phyloP scores from a whole-genome alignment of 192 early-diverging fungal genomes.

The Coemansia aciculifera region DNA sequence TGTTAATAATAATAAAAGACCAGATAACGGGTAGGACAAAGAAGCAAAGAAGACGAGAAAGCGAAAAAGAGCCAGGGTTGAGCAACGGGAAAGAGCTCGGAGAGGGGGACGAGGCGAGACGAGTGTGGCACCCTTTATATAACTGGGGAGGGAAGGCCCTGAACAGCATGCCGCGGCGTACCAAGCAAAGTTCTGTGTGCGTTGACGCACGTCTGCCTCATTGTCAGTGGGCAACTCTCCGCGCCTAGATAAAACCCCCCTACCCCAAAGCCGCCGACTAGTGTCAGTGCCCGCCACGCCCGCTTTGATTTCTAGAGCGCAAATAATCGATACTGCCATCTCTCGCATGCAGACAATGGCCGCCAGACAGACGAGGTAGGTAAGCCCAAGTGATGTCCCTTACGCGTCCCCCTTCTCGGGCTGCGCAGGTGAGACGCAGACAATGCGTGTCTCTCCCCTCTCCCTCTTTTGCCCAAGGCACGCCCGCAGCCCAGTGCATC shows the following conservation, averaged over 20 bases:
- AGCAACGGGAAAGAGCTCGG: not conserved
- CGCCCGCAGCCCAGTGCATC: not conserved
- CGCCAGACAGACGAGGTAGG: not conserved
- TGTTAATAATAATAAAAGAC: not conserved
- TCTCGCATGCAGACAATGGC: not conserved
- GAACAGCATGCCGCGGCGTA: not conserved
- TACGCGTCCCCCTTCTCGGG: not conserved
- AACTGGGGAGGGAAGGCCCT: not conserved
- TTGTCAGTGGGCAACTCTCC: not conserved
- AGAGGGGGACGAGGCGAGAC: not conserved
- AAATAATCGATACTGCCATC: not conserved
- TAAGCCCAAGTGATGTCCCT: not conserved
- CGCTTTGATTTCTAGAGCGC: not conserved
- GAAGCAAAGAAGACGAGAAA: not conserved
- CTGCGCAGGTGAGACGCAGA: not conserved
- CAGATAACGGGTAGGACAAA: not conserved
- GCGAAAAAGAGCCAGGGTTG: not conserved
- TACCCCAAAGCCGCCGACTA: not conserved
- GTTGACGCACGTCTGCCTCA: constrained; percentile 1
- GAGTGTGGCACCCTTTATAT: not conserved
- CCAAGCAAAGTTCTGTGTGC: constrained; percentile 3
- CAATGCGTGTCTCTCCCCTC: not conserved
- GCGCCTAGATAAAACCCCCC: not conserved
- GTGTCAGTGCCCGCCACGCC: not conserved
- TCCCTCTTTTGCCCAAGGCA: not conserved